A percentile compares a stretch with the other conserved stretches of the same genome.
Conservation (phyloP, 2,329 filamentous ascomycete genomes). For the Penicillium sumatraense region DNA sequence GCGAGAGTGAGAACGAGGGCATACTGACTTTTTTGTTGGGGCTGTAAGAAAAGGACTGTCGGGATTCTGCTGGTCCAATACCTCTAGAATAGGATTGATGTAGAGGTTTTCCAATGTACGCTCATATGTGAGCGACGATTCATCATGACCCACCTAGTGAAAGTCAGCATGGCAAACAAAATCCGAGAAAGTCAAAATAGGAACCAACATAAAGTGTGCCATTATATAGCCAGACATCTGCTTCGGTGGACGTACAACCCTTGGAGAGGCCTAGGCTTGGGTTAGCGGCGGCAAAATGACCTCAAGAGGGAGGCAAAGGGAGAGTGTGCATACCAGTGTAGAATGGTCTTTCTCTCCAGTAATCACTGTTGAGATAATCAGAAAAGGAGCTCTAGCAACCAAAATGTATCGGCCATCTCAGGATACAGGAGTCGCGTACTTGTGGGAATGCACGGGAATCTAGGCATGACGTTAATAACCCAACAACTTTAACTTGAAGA, state of each 20-base stretch:
- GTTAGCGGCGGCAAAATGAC: background rate
- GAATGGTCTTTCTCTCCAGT: slow-evolving; percentile 54
- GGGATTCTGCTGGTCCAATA: slow-evolving; percentile 62
- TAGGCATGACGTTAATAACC: slow-evolving; percentile 27
- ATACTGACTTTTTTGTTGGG: slow-evolving; percentile 54
- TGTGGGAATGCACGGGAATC: slow-evolving; percentile 49
- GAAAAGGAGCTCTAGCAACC: background rate
- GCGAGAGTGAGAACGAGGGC: background rate
- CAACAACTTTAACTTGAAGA: background rate
- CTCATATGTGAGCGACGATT: slow-evolving; percentile 54
- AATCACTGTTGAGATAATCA: slow-evolving; percentile 55
- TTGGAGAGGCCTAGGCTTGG: slow-evolving; percentile 53
- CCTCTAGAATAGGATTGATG: slow-evolving; percentile 62
- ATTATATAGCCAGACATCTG: slow-evolving; percentile 65
- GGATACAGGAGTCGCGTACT: slow-evolving; percentile 30
- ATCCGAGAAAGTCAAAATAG: no score
- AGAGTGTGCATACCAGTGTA: slow-evolving; percentile 42
- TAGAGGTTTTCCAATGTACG: slow-evolving; percentile 64
- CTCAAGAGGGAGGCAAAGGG: background rate
- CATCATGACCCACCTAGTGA: slow-evolving; percentile 60
- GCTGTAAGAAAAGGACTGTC: slow-evolving; percentile 52
- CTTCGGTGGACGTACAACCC: slow-evolving; percentile 63
- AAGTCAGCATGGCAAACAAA: no score
- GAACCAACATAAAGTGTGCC: slow-evolving; percentile 56
- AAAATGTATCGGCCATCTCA: background rate